phyloP scores from a whole-genome alignment of 1,284 basidiomycete species.

The Retiboletus flavoniger region DNA sequence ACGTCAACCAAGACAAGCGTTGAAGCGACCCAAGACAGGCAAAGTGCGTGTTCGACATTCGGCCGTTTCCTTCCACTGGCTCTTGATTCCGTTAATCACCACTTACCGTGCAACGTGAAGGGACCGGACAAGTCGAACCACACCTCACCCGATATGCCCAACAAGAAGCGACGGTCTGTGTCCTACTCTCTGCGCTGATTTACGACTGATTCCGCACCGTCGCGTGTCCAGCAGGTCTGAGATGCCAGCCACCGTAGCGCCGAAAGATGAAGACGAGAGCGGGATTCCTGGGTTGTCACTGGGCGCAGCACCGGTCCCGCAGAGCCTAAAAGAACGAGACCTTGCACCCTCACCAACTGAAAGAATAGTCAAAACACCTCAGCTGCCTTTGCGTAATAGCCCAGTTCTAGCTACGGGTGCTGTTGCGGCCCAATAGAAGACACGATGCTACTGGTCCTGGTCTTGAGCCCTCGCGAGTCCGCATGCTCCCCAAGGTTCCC shows the following conservation, averaged over 20 bases:
- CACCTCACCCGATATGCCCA: slow-evolving; percentile 67
- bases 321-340: slow-evolving; percentile 41
- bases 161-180: slow-evolving; percentile 66
- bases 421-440: slow-evolving; percentile 49
- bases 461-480: slow-evolving; percentile 3
- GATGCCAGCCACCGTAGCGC: slow-evolving; percentile 31
- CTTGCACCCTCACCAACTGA: slow-evolving; percentile 43
- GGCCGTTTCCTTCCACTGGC: slow-evolving; percentile 12
- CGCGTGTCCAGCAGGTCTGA: slow-evolving; percentile 41
- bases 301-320: slow-evolving; percentile 27
- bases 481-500: neutral
- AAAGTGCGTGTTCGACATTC: slow-evolving; percentile 58
- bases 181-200: slow-evolving; percentile 19
- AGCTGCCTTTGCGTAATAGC: slow-evolving; percentile 64
- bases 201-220: slow-evolving; percentile 25
- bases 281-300: slow-evolving; percentile 40
- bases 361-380: slow-evolving; percentile 56
- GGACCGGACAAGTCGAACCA: slow-evolving; percentile 60
- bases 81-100: slow-evolving; percentile 19
- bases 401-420: slow-evolving; percentile 55
- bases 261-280: slow-evolving; percentile 40
- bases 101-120: slow-evolving; percentile 40
- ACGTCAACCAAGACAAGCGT: slow-evolving; percentile 63
- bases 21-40: slow-evolving; percentile 63
- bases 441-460: slow-evolving; percentile 1